Percentiles rank a stretch among this genome's conserved stretches.
phyloP scores from a whole-genome alignment of 192 early-diverging fungal genomes.

The Radiomyces spectabilis region DNA sequence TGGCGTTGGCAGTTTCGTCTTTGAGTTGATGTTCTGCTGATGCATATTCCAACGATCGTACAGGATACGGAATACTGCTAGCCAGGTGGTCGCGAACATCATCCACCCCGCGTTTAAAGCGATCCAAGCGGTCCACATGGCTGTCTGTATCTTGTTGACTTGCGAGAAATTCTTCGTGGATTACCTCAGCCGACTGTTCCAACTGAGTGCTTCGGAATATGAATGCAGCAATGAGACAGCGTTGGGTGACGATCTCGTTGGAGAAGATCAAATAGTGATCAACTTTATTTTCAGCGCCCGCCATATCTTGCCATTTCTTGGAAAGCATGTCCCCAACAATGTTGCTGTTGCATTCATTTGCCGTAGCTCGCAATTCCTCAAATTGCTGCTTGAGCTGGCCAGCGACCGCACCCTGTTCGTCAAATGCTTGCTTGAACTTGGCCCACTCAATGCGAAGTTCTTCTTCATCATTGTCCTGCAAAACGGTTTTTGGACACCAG shows the following conservation, averaged over 20 bases:
- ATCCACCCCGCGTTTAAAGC: not conserved
- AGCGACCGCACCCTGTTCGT: too few relatives aligned
- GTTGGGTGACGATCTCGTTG: constrained; percentile 3
- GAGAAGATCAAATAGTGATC: not conserved
- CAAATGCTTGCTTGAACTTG: too few relatives aligned
- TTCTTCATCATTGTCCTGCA: too few relatives aligned
- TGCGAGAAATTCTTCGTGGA: constrained; percentile 5
- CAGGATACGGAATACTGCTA: not conserved
- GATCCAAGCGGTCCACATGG: not conserved
- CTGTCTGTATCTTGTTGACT: too few relatives aligned
- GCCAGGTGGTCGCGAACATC: not conserved
- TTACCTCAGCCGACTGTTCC: constrained; percentile 1
- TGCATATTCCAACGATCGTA: not conserved
- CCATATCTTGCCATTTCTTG: constrained; percentile 3
- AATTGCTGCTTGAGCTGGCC: not conserved
- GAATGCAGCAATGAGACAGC: constrained; percentile 1
- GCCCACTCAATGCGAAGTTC: too few relatives aligned
- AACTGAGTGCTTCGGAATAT: not conserved
- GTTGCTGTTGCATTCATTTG: not conserved
- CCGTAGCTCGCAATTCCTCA: not conserved
- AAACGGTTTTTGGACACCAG: too few relatives aligned
- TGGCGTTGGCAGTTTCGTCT: constrained; percentile 7
- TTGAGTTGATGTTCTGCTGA: too few relatives aligned
- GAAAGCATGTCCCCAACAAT: constrained; percentile 6
- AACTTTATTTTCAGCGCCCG: not conserved